These are phyloP conservation scores for Chrysophaeum taylorii DNA, from an alignment of 352 stramenopile species.

Conservation along the genomic window DNA sequence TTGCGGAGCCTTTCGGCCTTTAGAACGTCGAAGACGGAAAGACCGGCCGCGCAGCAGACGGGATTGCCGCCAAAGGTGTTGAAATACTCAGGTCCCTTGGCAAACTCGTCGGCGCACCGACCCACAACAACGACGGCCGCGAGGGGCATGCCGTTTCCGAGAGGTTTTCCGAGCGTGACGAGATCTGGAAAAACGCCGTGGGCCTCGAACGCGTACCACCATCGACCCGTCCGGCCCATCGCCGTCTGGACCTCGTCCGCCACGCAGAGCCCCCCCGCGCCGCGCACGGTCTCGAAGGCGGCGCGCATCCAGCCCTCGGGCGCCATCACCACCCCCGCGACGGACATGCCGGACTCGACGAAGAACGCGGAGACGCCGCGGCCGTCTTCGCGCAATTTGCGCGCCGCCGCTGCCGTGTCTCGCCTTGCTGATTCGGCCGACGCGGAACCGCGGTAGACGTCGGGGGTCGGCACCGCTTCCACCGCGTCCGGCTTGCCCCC, in stretches of 20 bases:
- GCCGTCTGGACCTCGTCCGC: conserved; percentile 69
- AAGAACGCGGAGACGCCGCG: conserved; percentile 50
- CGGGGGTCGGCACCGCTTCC: conserved; percentile 7
- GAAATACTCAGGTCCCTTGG: conserved; percentile 62
- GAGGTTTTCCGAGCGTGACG: conserved; percentile 67
- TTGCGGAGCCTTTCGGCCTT: conserved; percentile 40
- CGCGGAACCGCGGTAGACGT: conserved; percentile 14
- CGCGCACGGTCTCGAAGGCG: conserved; percentile 44
- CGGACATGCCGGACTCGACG: conserved; percentile 59
- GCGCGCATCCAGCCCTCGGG: conserved; percentile 45
- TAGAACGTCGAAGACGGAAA: conserved; percentile 54
- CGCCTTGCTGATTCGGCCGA: conserved; percentile 41
- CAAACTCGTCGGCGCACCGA: conserved; percentile 49
- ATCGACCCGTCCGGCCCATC: conserved; percentile 52
- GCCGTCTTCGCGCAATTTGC: conserved; percentile 22
- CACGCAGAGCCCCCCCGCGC: conserved; percentile 57
- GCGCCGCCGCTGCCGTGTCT: conserved; percentile 39
- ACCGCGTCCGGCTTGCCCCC: conserved; percentile 12
- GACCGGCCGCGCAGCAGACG: conserved; percentile 47
- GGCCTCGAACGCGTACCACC: conserved; percentile 40
- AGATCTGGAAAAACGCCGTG: conserved; percentile 55
- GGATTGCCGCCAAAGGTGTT: conserved; percentile 68
- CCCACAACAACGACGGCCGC: conserved; percentile 50
- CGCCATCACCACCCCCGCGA: conserved; percentile 57
- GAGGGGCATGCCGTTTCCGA: conserved; percentile 67